Evolutionary conservation across 164 flowering plant species (phyloP), one percentile per base, ranked within the genome.

Genomic region (Magnolia sinica): DNA sequence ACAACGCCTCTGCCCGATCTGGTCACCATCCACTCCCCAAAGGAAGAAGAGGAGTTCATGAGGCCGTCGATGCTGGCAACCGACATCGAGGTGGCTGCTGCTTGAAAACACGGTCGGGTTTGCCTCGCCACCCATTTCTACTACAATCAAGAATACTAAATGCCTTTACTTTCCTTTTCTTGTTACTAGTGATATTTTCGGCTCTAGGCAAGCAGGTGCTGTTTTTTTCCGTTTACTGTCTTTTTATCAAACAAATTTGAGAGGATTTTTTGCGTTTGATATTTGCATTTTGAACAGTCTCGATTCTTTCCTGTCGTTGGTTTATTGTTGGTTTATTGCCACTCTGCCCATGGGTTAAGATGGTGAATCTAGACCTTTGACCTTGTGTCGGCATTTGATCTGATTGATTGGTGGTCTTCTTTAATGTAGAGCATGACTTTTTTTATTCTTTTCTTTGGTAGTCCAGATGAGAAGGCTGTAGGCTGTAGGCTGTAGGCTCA

Each of bases 11-110:
- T 86, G 23, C 89, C 90, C 7, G 89, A 86, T 86, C 76, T 86
- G 6, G 89, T 87, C 58, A 88, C 87, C 0, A 87, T 88, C 75
- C 91, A 87, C 82, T 68, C 82, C 18, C 89, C 88, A 13, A 87
- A 88, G 81, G 91, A 86, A 19, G 90, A 87, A 64, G 91, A 84
- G 20, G 85, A 85, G 7, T 84, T 68, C 58, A 29, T 73, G 7
- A 71, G 74, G 72, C 81, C 85, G 8, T 8, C 78, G 1, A 64
- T 76, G 73, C 22, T 79, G 67, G 79, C 76, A 7, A 64, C 83
- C 0, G 86, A 84, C 1, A 78, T 55, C 4, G 78, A 16, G 80
- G 76, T 14, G 68, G 68, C 70, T 10, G 45, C 45, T 24, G 70
- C 37, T 68, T 68, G 13, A 68, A 68, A 68, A 10, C 3, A 3